Evolutionary conservation across 2,329 filamentous ascomycete genomes (phyloP).

Genomic region (Lithohypha guttulata): DNA sequence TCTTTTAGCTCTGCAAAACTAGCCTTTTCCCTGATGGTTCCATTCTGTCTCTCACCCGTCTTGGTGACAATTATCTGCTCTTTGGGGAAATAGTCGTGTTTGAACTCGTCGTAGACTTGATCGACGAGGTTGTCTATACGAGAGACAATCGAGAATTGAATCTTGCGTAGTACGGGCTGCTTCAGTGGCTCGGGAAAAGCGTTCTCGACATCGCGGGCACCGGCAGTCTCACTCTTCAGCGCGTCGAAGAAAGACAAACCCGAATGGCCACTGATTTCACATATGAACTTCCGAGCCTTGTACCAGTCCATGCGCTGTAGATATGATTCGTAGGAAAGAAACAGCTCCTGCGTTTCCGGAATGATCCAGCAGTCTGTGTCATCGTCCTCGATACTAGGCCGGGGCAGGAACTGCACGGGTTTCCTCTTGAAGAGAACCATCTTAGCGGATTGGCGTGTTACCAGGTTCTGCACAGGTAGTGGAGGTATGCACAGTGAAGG

Average conservation of each 20-base stretch:
- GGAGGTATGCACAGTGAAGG: neutral
- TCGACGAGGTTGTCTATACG: slow-evolving; percentile 67
- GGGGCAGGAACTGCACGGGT: slow-evolving; percentile 70
- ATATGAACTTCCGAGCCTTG: slow-evolving; percentile 65
- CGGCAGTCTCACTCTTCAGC: slow-evolving; percentile 63
- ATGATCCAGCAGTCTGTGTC: slow-evolving; percentile 88
- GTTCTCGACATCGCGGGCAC: slow-evolving; percentile 79
- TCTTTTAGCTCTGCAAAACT: slow-evolving; percentile 51
- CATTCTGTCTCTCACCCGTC: slow-evolving; percentile 53
- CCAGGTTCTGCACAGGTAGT: too few relatives aligned
- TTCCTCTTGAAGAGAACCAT: slow-evolving; percentile 96
- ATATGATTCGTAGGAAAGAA: slow-evolving; percentile 79
- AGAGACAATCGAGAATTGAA: slow-evolving; percentile 82
- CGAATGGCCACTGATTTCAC: slow-evolving; percentile 89
- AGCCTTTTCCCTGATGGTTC: slow-evolving; percentile 74
- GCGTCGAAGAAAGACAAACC: slow-evolving; percentile 88
- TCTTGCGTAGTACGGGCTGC: slow-evolving; percentile 76
- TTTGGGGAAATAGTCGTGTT: slow-evolving; percentile 80
- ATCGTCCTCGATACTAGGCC: slow-evolving; percentile 65
- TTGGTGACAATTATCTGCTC: slow-evolving; percentile 69
- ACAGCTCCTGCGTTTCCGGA: slow-evolving; percentile 78
- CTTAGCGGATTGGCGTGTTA: slow-evolving; percentile 5
- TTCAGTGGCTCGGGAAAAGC: slow-evolving; percentile 86
- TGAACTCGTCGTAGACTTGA: slow-evolving; percentile 51
- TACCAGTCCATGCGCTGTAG: slow-evolving; percentile 46